These are phyloP conservation scores for Lichtheimia ramosa DNA, from an alignment of 371 early-diverging fungal genomes.

Conservation along the genomic window DNA sequence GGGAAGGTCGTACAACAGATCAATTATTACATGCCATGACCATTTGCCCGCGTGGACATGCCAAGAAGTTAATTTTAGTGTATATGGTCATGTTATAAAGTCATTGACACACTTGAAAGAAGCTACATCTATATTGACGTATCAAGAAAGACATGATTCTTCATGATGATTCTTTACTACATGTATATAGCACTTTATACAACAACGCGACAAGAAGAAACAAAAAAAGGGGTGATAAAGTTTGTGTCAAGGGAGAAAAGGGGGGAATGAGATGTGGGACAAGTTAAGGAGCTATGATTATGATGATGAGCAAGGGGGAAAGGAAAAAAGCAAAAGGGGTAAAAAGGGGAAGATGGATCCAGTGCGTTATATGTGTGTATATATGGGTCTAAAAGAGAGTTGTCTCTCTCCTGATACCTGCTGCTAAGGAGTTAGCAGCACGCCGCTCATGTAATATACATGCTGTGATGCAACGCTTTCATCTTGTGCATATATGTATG, in stretches of 20 bases:
- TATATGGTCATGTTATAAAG: neutral
- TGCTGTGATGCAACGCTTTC: neutral
- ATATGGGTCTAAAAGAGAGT: neutral
- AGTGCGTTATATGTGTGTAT: neutral
- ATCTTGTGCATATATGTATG: neutral
- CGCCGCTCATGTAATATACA: neutral
- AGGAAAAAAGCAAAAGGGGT: neutral
- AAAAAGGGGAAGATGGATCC: slow-evolving; percentile 6
- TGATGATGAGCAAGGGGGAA: slow-evolving; percentile 1
- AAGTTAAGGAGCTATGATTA: too few relatives aligned
- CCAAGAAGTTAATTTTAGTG: neutral
- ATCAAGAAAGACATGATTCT: neutral
- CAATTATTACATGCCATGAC: neutral
- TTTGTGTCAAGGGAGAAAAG: neutral
- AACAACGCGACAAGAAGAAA: slow-evolving; percentile 5
- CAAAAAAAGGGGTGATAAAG: slow-evolving; percentile 1
- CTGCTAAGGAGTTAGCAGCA: too few relatives aligned
- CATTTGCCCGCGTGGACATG: neutral
- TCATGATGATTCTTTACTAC: slow-evolving; percentile 4
- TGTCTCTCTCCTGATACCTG: too few relatives aligned
- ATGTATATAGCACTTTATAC: neutral
- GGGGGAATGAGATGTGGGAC: too few relatives aligned
- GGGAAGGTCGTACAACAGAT: too few relatives aligned
- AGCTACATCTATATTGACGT: too few relatives aligned
- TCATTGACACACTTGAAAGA: neutral